Conservation (phyloP, 345 rosid genomes). For the Euclidium syriacum region DNA sequence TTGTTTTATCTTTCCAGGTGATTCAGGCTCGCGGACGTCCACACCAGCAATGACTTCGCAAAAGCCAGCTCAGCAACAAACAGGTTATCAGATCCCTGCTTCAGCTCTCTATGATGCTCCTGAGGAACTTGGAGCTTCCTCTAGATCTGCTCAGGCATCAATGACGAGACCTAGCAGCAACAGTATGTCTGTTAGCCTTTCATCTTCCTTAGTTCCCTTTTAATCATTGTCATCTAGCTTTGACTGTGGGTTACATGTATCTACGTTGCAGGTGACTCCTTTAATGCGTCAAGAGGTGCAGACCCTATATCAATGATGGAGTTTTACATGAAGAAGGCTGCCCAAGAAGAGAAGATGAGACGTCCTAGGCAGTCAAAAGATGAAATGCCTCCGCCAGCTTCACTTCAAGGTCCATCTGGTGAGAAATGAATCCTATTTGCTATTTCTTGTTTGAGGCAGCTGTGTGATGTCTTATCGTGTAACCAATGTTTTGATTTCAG, state of each 20-base stretch:
- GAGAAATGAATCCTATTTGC: slow-evolving; percentile 14
- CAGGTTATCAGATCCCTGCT: slow-evolving; percentile 79
- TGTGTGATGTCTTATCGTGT: slow-evolving; percentile 14
- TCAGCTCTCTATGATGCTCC: slow-evolving; percentile 73
- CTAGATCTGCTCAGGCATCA: slow-evolving; percentile 33
- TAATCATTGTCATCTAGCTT: neutral
- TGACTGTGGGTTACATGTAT: slow-evolving; percentile 13
- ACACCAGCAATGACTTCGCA: slow-evolving; percentile 39
- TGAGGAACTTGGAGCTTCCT: slow-evolving; percentile 44
- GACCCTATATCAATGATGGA: slow-evolving; percentile 99
- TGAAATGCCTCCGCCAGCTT: slow-evolving; percentile 98
- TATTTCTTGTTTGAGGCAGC: slow-evolving; percentile 8
- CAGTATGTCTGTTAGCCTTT: slow-evolving; percentile 18
- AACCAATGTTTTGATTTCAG: slow-evolving; percentile 20
- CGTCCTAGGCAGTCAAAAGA: slow-evolving; percentile 95
- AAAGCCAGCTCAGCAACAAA: slow-evolving; percentile 47
- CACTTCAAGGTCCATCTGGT: slow-evolving; percentile 66
- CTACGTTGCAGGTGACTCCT: slow-evolving; percentile 32
- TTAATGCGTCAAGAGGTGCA: slow-evolving; percentile 36
- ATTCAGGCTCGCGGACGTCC: slow-evolving; percentile 41
- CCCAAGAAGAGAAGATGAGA: slow-evolving; percentile 86
- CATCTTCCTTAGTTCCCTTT: neutral
- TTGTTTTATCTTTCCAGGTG: slow-evolving; percentile 34
- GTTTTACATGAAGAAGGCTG: slow-evolving; percentile 95
- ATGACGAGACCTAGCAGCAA: slow-evolving; percentile 48